Base-by-base conservation (phyloP, 2,329 filamentous ascomycete genomes). In the Orbilia blumenaviensis region DNA sequence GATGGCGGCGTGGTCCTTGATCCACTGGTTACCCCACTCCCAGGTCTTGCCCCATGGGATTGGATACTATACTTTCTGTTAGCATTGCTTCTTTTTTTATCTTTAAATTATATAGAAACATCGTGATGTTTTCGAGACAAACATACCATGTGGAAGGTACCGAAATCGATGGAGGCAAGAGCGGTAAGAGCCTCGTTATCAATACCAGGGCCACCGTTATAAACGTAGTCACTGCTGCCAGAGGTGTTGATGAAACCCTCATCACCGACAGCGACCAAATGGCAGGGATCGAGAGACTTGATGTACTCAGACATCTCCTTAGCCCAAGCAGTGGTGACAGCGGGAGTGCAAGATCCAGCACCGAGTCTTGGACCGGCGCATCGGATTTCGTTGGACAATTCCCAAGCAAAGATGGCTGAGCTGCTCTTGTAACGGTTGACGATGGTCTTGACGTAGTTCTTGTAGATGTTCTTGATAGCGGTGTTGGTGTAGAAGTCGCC, bases 331-430 rank as follows among this genome's bases (percentile, higher is more conserved):
- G 83, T 85, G 8, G 87, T 80, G 1, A 84, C 80, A 0, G 83
- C 83, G 0, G 86, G 81, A 0, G 80, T 82, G 79, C 85, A 86
- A 77, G 80, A 78, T 86, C 16, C 85, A 10, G 66, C 38, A 38
- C 85, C 85, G 5, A 80, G 79, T 7, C 80, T 81, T 60, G 86
- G 84, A 41, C 83, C 85, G n/a, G 84, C 85, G 80, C 85, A 87
- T 76, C 85, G 84, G 21, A 85, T 84, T 82, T 91, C 89, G 79
- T 91, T 92, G 71, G 85, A 86, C 2, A 91, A 83, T 79, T 91
- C 89, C 89, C 89, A 91, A 0, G 88, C 88, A 78, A 91, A 87
- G 56, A 91, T 85, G 0, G 89, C 86, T 0, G 87, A 82, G 0
- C 87, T 89, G 77, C 84, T 83, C 46, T 83, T 85, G 82, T 90